These are phyloP conservation scores for Metschnikowia lachancei DNA, from an alignment of 805 yeast genomes.

Conservation along the genomic window DNA sequence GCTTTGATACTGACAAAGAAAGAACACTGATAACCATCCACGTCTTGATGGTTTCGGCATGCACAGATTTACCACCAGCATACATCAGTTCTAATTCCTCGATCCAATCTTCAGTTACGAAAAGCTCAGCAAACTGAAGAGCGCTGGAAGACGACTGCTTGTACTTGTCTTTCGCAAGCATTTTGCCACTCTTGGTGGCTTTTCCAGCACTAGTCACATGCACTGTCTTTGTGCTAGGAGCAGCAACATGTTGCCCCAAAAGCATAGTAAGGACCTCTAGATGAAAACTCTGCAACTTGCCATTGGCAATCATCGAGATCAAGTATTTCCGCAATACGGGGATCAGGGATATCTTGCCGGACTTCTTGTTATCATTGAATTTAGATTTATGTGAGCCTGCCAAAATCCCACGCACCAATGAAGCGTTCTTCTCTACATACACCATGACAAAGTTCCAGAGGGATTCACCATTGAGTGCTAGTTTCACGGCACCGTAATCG, in stretches of 20 bases:
- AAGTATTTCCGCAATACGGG: conserved; percentile 52
- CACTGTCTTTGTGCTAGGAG: conserved; percentile 19
- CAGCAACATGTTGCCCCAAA: conserved; percentile 40
- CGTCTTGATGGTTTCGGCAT: conserved; percentile 45
- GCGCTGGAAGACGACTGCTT: conserved; percentile 19
- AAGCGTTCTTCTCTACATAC: conserved; percentile 45
- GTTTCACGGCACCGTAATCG: conserved; percentile 50
- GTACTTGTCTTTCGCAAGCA: conserved; percentile 24
- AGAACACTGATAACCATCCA: conserved; percentile 52
- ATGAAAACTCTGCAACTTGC: conserved; percentile 47
- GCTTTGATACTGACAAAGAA: conserved; percentile 43
- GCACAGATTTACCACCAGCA: conserved; percentile 54
- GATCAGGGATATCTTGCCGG: conserved; percentile 48
- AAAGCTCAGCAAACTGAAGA: conserved; percentile 48
- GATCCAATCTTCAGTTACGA: conserved; percentile 57
- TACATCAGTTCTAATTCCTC: conserved; percentile 57
- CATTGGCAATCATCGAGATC: conserved; percentile 44
- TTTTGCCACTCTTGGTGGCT: conserved; percentile 18
- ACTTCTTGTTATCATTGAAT: conserved; percentile 47
- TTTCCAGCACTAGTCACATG: conserved; percentile 17
- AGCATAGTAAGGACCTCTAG: conserved; percentile 45
- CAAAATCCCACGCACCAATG: conserved; percentile 49
- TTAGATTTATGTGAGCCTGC: conserved; percentile 53
- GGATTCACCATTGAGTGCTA: conserved; percentile 57
- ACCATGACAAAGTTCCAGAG: conserved; percentile 64